A percentile compares a stretch with the other conserved stretches of the same genome.
These are phyloP conservation scores for Canavalia gladiata DNA, from an alignment of 306 rosid genomes.

Conservation along the genomic window DNA sequence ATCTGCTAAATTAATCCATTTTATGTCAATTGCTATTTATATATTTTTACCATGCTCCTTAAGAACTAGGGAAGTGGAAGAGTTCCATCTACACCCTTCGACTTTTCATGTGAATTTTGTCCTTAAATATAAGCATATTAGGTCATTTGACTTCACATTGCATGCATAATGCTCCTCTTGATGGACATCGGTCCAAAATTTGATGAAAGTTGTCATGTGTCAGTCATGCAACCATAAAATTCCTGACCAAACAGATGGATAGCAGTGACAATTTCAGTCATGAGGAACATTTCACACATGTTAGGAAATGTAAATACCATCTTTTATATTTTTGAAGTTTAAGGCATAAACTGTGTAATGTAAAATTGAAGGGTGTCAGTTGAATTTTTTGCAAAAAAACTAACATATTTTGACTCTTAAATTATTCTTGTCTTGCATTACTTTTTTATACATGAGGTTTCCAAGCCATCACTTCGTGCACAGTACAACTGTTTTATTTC, in stretches of 20 bases:
- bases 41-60: conserved; percentile 18
- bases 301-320: background rate
- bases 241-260: background rate
- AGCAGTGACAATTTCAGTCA: background rate
- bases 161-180: conserved; percentile 25
- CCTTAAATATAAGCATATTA: conserved; percentile 26
- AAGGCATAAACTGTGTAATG: background rate
- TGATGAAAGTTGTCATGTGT: background rate
- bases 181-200: background rate
- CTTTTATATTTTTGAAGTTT: background rate
- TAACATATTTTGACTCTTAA: conserved; percentile 2
- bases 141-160: conserved; percentile 2
- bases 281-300: background rate
- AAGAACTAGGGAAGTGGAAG: background rate
- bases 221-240: background rate
- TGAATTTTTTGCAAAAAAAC: conserved; percentile 4
- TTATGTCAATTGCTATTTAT: conserved; percentile 33
- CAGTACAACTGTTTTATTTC: conserved; percentile 10
- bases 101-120: background rate
- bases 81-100: conserved; percentile 1
- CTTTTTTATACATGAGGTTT: conserved; percentile 18
- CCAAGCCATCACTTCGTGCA: conserved; percentile 33
- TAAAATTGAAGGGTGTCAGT: conserved; percentile 18
- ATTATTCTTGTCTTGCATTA: conserved; percentile 6
- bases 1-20: conserved; percentile 27